Percentiles rank a stretch among this genome's conserved stretches.
phyloP scores from a whole-genome alignment of 2,329 filamentous ascomycete genomes.

The Byssothecium circinans region DNA sequence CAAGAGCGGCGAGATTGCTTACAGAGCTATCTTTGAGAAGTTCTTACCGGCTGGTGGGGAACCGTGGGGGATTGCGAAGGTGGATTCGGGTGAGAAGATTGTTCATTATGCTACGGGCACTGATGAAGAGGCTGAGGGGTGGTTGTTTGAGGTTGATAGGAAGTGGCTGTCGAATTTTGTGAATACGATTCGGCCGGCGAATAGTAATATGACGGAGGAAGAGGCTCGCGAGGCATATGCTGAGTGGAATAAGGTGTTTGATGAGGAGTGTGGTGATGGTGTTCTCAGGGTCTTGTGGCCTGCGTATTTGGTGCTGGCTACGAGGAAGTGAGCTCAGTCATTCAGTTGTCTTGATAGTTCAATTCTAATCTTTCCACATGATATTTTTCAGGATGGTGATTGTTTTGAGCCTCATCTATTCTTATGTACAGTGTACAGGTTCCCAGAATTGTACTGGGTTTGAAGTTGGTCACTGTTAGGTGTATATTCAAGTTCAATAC shows the following conservation, averaged over 20 bases:
- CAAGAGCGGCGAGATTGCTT: not conserved
- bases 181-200: not conserved
- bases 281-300: not conserved
- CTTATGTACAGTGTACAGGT: no score
- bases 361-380: no score
- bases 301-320: conserved; percentile 1
- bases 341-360: not conserved
- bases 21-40: not conserved
- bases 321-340: not conserved
- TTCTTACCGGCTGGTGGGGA: not conserved
- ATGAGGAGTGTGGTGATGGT: not conserved
- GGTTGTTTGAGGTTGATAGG: conserved; percentile 1
- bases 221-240: not conserved
- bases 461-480: no score
- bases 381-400: no score
- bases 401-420: no score
- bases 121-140: not conserved
- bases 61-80: not conserved
- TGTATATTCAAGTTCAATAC: no score
- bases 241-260: no score
- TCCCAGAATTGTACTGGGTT: no score
- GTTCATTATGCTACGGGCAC: not conserved
- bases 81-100: not conserved
- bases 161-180: conserved; percentile 1
- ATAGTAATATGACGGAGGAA: not conserved